Conservation (phyloP, 371 early-diverging fungal species). For the Circinella umbellata region DNA sequence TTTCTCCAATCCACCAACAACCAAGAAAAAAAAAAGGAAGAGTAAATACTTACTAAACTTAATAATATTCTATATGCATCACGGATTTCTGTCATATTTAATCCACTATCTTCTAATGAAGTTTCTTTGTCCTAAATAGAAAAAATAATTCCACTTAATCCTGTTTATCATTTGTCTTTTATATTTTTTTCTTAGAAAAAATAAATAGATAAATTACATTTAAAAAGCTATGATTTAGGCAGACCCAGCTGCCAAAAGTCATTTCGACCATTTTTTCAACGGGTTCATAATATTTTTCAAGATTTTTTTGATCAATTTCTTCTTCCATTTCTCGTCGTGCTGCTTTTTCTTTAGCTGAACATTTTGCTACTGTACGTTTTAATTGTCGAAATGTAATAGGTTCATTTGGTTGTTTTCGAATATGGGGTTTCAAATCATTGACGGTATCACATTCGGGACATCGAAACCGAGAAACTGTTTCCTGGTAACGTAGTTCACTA, state of each 20-base stretch:
- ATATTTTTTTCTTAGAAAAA: too few relatives aligned
- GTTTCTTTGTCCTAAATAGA: conserved; percentile 52
- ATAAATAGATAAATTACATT: conserved; percentile 47
- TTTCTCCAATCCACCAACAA: too few relatives aligned
- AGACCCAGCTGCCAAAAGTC: conserved; percentile 69
- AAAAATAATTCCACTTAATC: neutral
- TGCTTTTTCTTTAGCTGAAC: conserved; percentile 35
- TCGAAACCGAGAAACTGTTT: conserved; percentile 73
- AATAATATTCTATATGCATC: conserved; percentile 72
- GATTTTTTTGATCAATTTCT: conserved; percentile 30
- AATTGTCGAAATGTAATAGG: conserved; percentile 61
- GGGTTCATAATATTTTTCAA: conserved; percentile 45
- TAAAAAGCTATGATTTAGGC: conserved; percentile 77
- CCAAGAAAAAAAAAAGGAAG: too few relatives aligned
- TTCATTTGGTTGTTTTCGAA: conserved; percentile 31
- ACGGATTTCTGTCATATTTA: conserved; percentile 70
- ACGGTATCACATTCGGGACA: conserved; percentile 93
- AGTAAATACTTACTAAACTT: conserved; percentile 55
- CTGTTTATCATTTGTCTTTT: neutral
- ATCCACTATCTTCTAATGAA: conserved; percentile 67
- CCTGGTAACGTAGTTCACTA: conserved; percentile 76
- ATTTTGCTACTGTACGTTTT: conserved; percentile 43
- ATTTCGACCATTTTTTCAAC: conserved; percentile 63
- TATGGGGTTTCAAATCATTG: conserved; percentile 69
- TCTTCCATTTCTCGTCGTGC: conserved; percentile 20